Percentiles rank a stretch among this genome's conserved stretches.
phyloP scores from a whole-genome alignment of 2,329 filamentous ascomycete genomes.

The Aspergillus alliaceus region DNA sequence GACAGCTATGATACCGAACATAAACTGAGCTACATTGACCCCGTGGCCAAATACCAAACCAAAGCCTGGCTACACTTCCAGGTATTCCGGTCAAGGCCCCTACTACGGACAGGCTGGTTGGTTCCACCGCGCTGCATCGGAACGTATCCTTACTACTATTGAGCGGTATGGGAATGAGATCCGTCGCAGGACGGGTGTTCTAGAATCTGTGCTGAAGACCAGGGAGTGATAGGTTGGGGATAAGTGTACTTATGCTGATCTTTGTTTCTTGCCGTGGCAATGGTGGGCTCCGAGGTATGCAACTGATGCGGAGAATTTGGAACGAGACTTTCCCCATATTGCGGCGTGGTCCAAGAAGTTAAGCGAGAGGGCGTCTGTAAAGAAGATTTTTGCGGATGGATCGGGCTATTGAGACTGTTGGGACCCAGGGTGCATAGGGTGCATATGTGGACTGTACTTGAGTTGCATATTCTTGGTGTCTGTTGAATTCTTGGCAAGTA shows the following conservation, averaged over 20 bases:
- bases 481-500: no score
- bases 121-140: constrained; percentile 41
- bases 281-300: background rate
- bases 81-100: constrained; percentile 45
- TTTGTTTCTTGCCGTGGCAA: constrained; percentile 14
- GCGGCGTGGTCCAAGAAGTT: background rate
- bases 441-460: no score
- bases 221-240: constrained; percentile 42
- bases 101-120: constrained; percentile 48
- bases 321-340: background rate
- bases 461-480: no score
- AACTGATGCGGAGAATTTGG: background rate
- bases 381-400: background rate
- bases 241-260: constrained; percentile 43
- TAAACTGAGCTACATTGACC: constrained; percentile 32
- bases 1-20: constrained; percentile 42
- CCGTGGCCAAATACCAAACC: constrained; percentile 28
- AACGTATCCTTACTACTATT: constrained; percentile 41
- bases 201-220: constrained; percentile 41
- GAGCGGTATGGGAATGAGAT: constrained; percentile 46
- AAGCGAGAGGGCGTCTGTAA: background rate
- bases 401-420: background rate
- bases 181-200: constrained; percentile 43
- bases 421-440: no score
- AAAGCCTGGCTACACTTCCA: constrained; percentile 46